Evolutionary conservation across 352 stramenopile species (phyloP).

Genomic region (Globisporangium spinosum): DNA sequence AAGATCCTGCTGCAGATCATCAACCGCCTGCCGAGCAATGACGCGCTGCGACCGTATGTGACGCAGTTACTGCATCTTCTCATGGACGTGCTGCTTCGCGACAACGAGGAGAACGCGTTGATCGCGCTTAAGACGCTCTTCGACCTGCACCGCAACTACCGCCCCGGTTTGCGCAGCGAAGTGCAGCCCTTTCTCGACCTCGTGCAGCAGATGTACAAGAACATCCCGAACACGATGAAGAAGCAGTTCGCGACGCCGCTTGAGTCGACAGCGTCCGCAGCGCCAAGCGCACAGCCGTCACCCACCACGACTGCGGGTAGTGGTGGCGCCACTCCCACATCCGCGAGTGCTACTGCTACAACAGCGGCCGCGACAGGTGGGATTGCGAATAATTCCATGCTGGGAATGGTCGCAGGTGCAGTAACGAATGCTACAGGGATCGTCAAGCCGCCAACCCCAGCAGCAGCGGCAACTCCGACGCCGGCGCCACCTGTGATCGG

Average conservation of each 20-base stretch:
- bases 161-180: conserved; percentile 84
- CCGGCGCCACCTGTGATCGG: conserved; percentile 11
- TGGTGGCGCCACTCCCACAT: not conserved
- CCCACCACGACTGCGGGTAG: not conserved
- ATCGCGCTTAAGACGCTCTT: conserved; percentile 95
- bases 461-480: conserved; percentile 4
- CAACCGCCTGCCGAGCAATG: conserved; percentile 93
- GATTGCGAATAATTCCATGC: not conserved
- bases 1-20: conserved; percentile 94
- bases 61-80: conserved; percentile 89
- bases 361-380: not conserved
- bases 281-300: conserved; percentile 9
- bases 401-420: not conserved
- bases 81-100: conserved; percentile 91
- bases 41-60: conserved; percentile 93
- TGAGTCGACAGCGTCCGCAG: conserved; percentile 19
- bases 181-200: conserved; percentile 89
- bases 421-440: conserved; percentile 13
- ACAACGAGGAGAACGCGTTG: conserved; percentile 97
- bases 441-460: conserved; percentile 5
- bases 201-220: conserved; percentile 90
- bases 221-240: conserved; percentile 75
- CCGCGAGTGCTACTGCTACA: not conserved
- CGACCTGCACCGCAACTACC: conserved; percentile 96
- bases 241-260: conserved; percentile 77